Evolutionary conservation across 2,329 filamentous ascomycete genomes (phyloP).

Genomic region (Gyromitra esculenta): DNA sequence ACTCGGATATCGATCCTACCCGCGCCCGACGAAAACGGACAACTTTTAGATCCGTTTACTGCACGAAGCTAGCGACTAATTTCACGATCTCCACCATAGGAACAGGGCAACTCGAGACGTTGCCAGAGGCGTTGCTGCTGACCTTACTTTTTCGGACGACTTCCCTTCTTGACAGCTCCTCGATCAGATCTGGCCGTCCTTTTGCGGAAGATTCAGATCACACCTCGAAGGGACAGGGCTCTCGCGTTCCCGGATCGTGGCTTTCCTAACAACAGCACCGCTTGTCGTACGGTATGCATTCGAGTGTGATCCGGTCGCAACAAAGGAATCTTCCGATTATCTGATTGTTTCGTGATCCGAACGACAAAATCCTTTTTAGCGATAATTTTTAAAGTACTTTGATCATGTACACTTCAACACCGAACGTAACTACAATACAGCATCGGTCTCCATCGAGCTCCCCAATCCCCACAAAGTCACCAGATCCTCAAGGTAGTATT

Average conservation of each 20-base stretch:
- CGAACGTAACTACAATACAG: neutral
- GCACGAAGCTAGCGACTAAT: neutral
- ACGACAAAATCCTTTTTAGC: neutral
- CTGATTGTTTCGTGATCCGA: constrained; percentile 20
- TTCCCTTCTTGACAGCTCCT: constrained; percentile 25
- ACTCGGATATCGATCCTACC: constrained; percentile 39
- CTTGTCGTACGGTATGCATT: neutral
- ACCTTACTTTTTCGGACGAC: constrained; percentile 23
- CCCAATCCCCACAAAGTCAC: neutral
- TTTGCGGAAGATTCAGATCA: constrained; percentile 22
- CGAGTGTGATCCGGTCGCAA: constrained; percentile 11
- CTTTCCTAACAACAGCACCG: constrained; percentile 16
- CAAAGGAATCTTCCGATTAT: constrained; percentile 12
- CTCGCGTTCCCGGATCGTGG: constrained; percentile 26
- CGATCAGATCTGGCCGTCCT: constrained; percentile 29
- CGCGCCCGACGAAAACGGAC: constrained; percentile 20
- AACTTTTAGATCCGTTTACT: constrained; percentile 6
- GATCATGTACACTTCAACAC: neutral
- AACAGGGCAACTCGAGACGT: constrained; percentile 21
- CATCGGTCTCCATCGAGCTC: neutral
- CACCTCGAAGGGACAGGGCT: constrained; percentile 24
- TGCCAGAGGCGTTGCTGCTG: constrained; percentile 4
- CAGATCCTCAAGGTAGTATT: neutral
- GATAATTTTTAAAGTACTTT: neutral
- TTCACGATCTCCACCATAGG: constrained; percentile 10